These are phyloP conservation scores for Phytophthora ohioensis DNA, from an alignment of 352 stramenopile species.

Conservation along the genomic window DNA sequence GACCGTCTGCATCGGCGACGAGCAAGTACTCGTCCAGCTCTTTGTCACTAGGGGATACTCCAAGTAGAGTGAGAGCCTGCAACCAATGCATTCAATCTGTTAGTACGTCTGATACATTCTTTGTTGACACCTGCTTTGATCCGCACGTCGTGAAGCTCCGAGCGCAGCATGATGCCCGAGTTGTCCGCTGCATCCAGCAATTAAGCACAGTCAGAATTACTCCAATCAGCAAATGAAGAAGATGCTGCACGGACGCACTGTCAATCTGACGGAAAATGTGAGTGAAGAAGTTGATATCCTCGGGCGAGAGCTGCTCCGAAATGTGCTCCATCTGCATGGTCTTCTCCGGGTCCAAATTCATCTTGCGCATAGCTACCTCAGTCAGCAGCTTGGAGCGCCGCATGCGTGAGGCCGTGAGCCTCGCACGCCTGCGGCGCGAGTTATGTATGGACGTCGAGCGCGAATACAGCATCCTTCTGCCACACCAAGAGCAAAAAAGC, in stretches of 20 bases:
- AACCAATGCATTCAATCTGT: background rate
- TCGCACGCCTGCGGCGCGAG: slow-evolving; percentile 58
- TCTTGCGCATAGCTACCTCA: slow-evolving; percentile 69
- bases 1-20: slow-evolving; percentile 64
- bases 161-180: slow-evolving; percentile 70
- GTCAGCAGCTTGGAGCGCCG: slow-evolving; percentile 65
- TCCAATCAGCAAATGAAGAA: background rate
- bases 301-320: slow-evolving; percentile 58
- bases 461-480: slow-evolving; percentile 45
- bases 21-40: slow-evolving; percentile 75
- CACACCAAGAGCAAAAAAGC: background rate
- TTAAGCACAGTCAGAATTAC: slow-evolving; percentile 7
- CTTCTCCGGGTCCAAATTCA: slow-evolving; percentile 70
- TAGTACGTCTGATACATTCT: background rate
- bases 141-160: slow-evolving; percentile 64
- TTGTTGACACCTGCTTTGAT: background rate
- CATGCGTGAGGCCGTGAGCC: slow-evolving; percentile 57
- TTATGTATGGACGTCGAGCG: slow-evolving; percentile 55
- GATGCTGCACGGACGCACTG: slow-evolving; percentile 33
- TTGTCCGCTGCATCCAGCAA: slow-evolving; percentile 46
- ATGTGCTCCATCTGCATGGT: slow-evolving; percentile 69
- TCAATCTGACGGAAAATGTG: slow-evolving; percentile 81
- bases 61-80: slow-evolving; percentile 60
- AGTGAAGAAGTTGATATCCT: slow-evolving; percentile 71
- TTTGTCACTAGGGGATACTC: slow-evolving; percentile 68